phyloP scores from a whole-genome alignment of 768 basidiomycete species.

The Austroboletus eburneus region DNA sequence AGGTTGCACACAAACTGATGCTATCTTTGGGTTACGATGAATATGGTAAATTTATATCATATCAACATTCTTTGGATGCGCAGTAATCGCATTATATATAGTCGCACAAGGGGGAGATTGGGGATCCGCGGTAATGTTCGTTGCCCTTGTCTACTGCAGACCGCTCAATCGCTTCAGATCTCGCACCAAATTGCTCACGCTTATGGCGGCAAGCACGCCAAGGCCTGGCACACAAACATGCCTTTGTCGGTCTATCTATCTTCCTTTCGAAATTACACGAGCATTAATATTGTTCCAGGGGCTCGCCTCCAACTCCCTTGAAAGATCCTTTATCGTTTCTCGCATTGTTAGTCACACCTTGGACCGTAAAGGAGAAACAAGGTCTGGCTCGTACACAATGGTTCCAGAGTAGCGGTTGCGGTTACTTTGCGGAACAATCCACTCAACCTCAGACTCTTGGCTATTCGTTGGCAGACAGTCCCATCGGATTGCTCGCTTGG shows the following conservation, averaged over 20 bases:
- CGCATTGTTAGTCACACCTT: constrained; percentile 24
- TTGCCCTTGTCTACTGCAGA: not conserved
- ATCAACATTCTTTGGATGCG: not conserved
- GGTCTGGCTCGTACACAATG: constrained; percentile 16
- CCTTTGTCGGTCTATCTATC: constrained; percentile 32
- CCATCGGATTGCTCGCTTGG: constrained; percentile 50
- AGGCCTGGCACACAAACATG: constrained; percentile 52
- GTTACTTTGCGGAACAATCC: constrained; percentile 30
- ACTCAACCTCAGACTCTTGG: constrained; percentile 53
- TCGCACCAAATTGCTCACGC: constrained; percentile 29
- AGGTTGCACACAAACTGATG: constrained; percentile 50
- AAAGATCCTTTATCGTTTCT: constrained; percentile 29
- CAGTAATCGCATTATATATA: constrained; percentile 13
- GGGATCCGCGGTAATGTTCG: constrained; percentile 34
- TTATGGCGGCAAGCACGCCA: constrained; percentile 41
- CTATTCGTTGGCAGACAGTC: constrained; percentile 54
- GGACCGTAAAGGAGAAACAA: constrained; percentile 25
- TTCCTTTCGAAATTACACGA: not conserved
- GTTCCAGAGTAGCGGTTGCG: constrained; percentile 22
- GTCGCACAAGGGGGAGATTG: constrained; percentile 50
- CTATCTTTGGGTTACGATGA: constrained; percentile 43
- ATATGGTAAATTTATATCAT: constrained; percentile 35
- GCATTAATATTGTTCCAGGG: constrained; percentile 12
- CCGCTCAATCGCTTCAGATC: constrained; percentile 26
- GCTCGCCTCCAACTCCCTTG: constrained; percentile 17